Base-by-base conservation (phyloP, 805 yeast genomes). In the Wickerhamiella cacticola region DNA sequence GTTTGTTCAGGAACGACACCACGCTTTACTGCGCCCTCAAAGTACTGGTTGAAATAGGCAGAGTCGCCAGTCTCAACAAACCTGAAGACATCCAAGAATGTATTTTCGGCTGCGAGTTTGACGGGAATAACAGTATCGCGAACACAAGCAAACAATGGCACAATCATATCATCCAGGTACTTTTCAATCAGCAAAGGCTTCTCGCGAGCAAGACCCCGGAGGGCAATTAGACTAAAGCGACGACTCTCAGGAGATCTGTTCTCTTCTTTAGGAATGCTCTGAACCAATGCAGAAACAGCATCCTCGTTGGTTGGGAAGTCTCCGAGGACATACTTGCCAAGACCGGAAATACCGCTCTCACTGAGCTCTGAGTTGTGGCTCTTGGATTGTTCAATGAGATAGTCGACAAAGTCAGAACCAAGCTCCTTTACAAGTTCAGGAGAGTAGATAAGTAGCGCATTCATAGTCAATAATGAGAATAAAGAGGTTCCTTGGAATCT, bases 31-130 rank as follows among this genome's bases (percentile, higher is more conserved):
- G 63, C 57, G 1, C 56, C 48, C 3, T 47, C 56, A 48, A 82
- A 74, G 96, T 96, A 89, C 9, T 57, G 57, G 47, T 72, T 73
- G 67, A 84, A 86, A 22, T 64, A 60, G 1, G 52, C 63, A 66
- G 73, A 61, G 18, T 70, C 67, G 8, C 67, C 74, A 4, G 58
- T 58, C 53, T 82, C 95, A 26, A 83, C 80, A 56, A 89, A 68
- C 42, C 74, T 70, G 64, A 87, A 81, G 15, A 86, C 60, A 1
- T 84, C 76, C 54, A 88, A 62, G 62, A 74, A 87, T 0, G 94
- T 87, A 67, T 85, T 85, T 63, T 89, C 98, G 6, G 95, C 95
- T 1, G 96, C 96, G 52, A 89, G 71, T 59, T 87, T 88, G 55
- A 89, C 80, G 3, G 98, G 96, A 58, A 89, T 85, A 42, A 84